Conservation (phyloP, 371 early-diverging fungal species). For the Lichtheimia corymbifera region DNA sequence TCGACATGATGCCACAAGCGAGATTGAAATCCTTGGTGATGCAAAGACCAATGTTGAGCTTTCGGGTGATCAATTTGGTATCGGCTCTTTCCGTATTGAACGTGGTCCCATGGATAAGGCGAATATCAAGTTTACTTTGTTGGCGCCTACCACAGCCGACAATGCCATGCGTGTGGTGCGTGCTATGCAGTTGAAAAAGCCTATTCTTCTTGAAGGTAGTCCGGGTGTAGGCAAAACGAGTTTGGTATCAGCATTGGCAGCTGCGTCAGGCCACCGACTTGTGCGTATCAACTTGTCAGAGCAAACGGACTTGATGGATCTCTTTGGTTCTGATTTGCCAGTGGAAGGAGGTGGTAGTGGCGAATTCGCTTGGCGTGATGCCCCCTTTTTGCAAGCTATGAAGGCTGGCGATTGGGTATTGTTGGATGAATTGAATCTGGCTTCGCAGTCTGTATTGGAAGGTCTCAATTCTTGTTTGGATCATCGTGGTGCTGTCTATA, state of each 20-base stretch:
- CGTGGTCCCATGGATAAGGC: constrained; percentile 57
- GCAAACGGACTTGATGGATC: constrained; percentile 99
- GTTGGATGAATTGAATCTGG: constrained; percentile 99
- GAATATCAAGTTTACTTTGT: constrained; percentile 74
- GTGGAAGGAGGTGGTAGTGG: constrained; percentile 87
- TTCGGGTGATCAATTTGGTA: constrained; percentile 56
- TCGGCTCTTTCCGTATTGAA: constrained; percentile 78
- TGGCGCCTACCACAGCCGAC: constrained; percentile 88
- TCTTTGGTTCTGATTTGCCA: constrained; percentile 98
- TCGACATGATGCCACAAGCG: constrained; percentile 24
- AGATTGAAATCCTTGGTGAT: constrained; percentile 49
- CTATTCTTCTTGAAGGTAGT: constrained; percentile 97
- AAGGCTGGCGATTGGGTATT: constrained; percentile 97
- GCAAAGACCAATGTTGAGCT: constrained; percentile 42
- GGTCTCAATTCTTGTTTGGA: constrained; percentile 99
- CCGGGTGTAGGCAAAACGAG: constrained; percentile 98
- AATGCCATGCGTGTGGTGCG: constrained; percentile 94
- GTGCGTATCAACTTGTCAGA: constrained; percentile 99
- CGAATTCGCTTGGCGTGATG: constrained; percentile 96
- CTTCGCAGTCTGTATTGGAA: constrained; percentile 99
- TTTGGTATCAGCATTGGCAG: constrained; percentile 87
- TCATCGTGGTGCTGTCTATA: constrained; percentile 95
- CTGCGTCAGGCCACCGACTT: constrained; percentile 77
- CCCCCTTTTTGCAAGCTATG: constrained; percentile 96
- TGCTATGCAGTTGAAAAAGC: constrained; percentile 92